A percentile compares a stretch with the other conserved stretches of the same genome.
phyloP scores from a whole-genome alignment of 176 grass and related monocot species.

The Panicum miliaceum region DNA sequence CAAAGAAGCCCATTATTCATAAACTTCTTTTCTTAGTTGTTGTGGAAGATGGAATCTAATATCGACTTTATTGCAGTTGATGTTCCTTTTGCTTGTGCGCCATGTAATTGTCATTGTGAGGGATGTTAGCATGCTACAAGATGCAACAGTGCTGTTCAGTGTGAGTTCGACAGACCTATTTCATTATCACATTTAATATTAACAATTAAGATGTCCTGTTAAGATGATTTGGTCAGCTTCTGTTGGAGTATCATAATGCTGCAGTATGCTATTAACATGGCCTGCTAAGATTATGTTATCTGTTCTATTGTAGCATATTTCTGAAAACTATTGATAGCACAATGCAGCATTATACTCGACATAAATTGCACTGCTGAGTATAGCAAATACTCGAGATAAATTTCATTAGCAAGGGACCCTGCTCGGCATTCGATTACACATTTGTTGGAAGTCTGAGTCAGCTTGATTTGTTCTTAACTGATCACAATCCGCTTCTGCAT shows the following conservation, averaged over 20 bases:
- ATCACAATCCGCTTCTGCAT: background rate
- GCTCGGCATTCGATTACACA: background rate
- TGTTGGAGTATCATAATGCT: background rate
- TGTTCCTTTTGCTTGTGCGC: constrained; percentile 83
- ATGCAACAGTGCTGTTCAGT: constrained; percentile 78
- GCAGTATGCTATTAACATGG: constrained; percentile 10
- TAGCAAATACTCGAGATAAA: background rate
- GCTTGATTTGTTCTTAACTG: background rate
- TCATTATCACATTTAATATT: background rate
- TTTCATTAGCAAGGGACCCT: background rate
- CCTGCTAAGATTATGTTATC: constrained; percentile 4
- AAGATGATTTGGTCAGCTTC: background rate
- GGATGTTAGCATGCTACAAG: constrained; percentile 81
- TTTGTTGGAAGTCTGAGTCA: background rate
- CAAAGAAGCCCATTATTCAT: background rate
- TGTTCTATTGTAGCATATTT: background rate
- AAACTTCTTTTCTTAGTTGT: background rate
- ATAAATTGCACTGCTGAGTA: background rate
- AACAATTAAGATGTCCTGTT: constrained; percentile 6
- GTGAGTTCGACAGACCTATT: constrained; percentile 52
- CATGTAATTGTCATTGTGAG: constrained; percentile 77
- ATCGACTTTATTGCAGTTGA: constrained; percentile 58
- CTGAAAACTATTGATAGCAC: constrained; percentile 7
- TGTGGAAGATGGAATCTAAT: constrained; percentile 3
- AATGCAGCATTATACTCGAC: background rate